phyloP scores from a whole-genome alignment of 2,329 filamentous ascomycete species.

The Diaporthe capsici region DNA sequence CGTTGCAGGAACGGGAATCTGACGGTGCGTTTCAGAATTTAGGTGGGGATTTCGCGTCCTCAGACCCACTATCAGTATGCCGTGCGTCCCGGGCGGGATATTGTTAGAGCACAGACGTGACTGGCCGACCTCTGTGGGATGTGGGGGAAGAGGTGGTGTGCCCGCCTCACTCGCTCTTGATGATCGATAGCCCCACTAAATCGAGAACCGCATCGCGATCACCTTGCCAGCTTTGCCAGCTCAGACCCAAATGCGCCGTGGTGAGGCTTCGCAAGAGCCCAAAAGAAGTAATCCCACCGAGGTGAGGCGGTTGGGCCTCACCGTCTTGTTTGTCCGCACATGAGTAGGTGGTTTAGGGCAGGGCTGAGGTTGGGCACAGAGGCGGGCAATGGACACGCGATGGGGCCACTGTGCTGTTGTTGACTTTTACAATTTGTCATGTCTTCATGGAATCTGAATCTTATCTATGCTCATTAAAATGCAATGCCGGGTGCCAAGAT shows the following conservation, averaged over 20 bases:
- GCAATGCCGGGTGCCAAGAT: constrained; percentile 10
- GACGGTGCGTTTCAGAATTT: constrained; percentile 27
- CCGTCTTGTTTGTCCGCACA: neutral
- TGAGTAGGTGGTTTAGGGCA: neutral
- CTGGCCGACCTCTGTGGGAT: neutral
- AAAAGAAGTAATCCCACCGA: neutral
- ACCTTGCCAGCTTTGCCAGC: neutral
- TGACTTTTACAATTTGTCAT: constrained; percentile 29
- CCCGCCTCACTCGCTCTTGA: neutral
- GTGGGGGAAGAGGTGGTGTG: neutral
- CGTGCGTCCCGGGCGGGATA: neutral
- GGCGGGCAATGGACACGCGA: neutral
- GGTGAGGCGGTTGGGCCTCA: constrained; percentile 20
- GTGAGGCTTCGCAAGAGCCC: neutral
- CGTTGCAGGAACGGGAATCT: constrained; percentile 19
- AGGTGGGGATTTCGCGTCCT: neutral
- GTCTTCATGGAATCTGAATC: constrained; percentile 32
- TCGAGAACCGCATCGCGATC: neutral
- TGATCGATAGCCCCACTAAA: neutral
- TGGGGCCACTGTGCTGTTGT: neutral
- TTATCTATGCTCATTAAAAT: constrained; percentile 39
- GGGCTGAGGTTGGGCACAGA: neutral
- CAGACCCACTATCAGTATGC: constrained; percentile 21
- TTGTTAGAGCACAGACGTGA: constrained; percentile 13
- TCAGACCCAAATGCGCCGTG: neutral